Base-by-base conservation (phyloP, 164 flowering plant species). In the Santalum album region DNA sequence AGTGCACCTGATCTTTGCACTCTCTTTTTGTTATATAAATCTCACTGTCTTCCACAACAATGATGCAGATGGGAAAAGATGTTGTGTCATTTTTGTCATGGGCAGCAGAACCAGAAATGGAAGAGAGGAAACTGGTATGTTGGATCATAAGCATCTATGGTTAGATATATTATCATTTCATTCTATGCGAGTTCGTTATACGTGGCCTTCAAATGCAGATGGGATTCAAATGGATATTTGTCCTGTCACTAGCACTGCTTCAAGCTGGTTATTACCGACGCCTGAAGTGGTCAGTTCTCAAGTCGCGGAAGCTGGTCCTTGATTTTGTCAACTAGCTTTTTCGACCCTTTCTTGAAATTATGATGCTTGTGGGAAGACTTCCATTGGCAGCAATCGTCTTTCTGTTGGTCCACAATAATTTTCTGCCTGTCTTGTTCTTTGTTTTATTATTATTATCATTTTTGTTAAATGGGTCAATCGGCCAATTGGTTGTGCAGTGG, bases 31-130 rank as follows among this genome's bases (percentile, higher is more conserved):
- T 15, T 36, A 36, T 36, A 15, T 36, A 29, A 29, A 3, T 29
- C 9, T 4, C 34, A 29, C 9, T 29, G 34, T 29, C 34, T 29
- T 29, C 34, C 4, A 29, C 4, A 29, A 29, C 9, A 17, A 60
- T 44, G 61, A 21, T 68, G 67, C 66, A 82, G 96, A 88, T 86
- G 96, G 96, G 90, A 20, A 88, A 88, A 65, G 96, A 88, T 76
- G 78, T 88, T 11, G 89, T 82, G 26, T 26, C 82, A 24, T 88
- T 88, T 57, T 75, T 86, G 61, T 51, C 87, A 12, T 88, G 94
- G 94, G 96, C 96, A 27, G 94, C 90, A 5, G 90, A 88, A 63
- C 94, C 96, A 1, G 96, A 88, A 68, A 87, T 87, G 96, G 96
- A 87, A 71, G 96, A 87, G 60, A 73, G 92, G 66, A 87, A 87